A percentile compares a stretch with the other conserved stretches of the same genome.
These are phyloP conservation scores for Epichloe amarillans DNA, from an alignment of 2,329 filamentous ascomycete genomes.

Conservation along the genomic window DNA sequence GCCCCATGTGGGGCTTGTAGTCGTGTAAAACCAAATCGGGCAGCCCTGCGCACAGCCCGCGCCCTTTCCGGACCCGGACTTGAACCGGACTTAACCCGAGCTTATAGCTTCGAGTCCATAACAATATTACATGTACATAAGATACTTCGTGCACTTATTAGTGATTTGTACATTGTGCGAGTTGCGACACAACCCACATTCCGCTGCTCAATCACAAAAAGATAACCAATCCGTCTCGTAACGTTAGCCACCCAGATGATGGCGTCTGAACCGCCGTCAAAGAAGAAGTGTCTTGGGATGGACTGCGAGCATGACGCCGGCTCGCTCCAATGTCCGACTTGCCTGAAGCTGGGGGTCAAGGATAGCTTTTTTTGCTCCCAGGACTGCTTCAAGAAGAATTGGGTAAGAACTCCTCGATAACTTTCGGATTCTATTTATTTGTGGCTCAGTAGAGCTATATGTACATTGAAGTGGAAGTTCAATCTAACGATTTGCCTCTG, in stretches of 20 bases:
- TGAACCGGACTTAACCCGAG: too few relatives aligned
- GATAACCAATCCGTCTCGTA: background rate
- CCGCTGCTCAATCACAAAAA: background rate
- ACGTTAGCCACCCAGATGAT: constrained; percentile 15
- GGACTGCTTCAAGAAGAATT: constrained; percentile 97
- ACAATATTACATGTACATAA: too few relatives aligned
- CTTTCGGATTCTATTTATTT: background rate
- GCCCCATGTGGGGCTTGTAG: too few relatives aligned
- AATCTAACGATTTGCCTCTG: background rate
- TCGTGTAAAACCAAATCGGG: too few relatives aligned
- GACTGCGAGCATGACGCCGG: constrained; percentile 83
- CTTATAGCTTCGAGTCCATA: too few relatives aligned
- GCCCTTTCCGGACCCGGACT: too few relatives aligned
- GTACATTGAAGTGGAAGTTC: background rate
- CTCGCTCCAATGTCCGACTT: constrained; percentile 84
- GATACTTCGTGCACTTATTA: background rate
- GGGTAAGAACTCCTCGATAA: constrained; percentile 48
- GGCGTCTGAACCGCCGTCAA: constrained; percentile 35
- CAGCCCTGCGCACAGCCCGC: too few relatives aligned
- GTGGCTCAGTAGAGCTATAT: background rate
- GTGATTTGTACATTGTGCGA: background rate
- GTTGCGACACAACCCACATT: background rate
- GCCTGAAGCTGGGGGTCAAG: constrained; percentile 73
- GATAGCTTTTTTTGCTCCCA: constrained; percentile 92
- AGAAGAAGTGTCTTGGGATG: constrained; percentile 63